These are phyloP conservation scores for Beauveria varroae DNA, from an alignment of 2,329 filamentous ascomycete genomes.

Conservation along the genomic window DNA sequence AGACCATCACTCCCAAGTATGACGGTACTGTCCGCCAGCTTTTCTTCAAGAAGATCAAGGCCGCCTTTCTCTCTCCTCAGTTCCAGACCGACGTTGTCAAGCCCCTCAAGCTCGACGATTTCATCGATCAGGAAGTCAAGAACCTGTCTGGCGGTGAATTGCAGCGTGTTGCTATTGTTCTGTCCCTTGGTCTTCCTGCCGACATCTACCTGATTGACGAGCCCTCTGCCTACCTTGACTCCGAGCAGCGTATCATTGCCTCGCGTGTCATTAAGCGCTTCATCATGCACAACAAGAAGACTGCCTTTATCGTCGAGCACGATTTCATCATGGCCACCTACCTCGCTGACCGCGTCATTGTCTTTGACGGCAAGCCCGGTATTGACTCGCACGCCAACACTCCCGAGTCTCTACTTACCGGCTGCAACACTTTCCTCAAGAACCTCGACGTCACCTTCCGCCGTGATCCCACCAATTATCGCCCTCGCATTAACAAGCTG, in stretches of 20 bases:
- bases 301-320: conserved; percentile 98
- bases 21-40: conserved; percentile 93
- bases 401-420: conserved; percentile 86
- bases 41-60: conserved; percentile 99
- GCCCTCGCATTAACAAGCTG: conserved; percentile 96
- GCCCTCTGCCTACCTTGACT: conserved; percentile 94
- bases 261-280: conserved; percentile 98
- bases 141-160: conserved; percentile 98
- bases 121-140: conserved; percentile 99
- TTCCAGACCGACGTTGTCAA: conserved; percentile 99
- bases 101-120: conserved; percentile 97
- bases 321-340: conserved; percentile 94
- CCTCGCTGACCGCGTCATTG: conserved; percentile 87
- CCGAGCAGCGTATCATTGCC: conserved; percentile 96
- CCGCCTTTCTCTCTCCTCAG: conserved; percentile 89
- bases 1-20: conserved; percentile 98
- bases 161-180: conserved; percentile 96
- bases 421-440: conserved; percentile 95
- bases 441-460: conserved; percentile 98
- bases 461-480: conserved; percentile 90
- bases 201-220: conserved; percentile 99
- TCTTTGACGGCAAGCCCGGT: conserved; percentile 92
- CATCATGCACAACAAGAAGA: conserved; percentile 99
- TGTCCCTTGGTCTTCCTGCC: conserved; percentile 89
- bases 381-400: conserved; percentile 79